Base-by-base conservation (phyloP, 805 yeast genomes). In the Metschnikowia noctiluminum region DNA sequence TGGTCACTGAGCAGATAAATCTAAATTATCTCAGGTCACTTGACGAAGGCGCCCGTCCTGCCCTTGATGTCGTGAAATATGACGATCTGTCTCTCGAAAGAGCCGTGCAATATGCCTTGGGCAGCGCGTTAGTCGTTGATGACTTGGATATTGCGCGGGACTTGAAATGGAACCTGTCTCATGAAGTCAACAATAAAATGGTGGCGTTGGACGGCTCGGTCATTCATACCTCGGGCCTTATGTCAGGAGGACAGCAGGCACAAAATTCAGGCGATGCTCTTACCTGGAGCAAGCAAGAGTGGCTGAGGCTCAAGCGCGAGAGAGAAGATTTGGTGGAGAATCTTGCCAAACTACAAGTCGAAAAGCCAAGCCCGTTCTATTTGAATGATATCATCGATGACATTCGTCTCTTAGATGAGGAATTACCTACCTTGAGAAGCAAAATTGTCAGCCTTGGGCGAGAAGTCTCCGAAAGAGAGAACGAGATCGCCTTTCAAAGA, bases 211-310 rank as follows among this genome's bases (percentile, higher is more conserved):
- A 89, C 43, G 99, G 99, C 1, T 80, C 92, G 0, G 73, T 90
- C 30, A 87, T 94, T 41, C 89, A 89, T 61, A 82, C 81, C 59
- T 84, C 92, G 5, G 96, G 96, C 7, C 73, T 90, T 35, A 89
- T 94, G 96, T 86, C 97, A 8, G 97, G 97, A 63, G 97, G 97
- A 55, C 69, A 74, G 28, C 74, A 81, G 6, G 73, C 73, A n/a
- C 72, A 72, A 36, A 61, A 56, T 16, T 66, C 73, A n/a, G 72
- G 75, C 11, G 60, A 63, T 0, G 48, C 55, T 10, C 53, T 69
- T 48, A 76, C 79, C 53, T 89, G 96, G 96, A 89, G 84, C 62
- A 89, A 85, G 59, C 77, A 79, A 38, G 87, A 84, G 56, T 77
- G 79, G 55, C 78, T 76, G 44, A 69, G 74, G 21, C 70, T 90